Percentiles rank a stretch among this genome's conserved stretches.
phyloP scores from a whole-genome alignment of 345 rosid genomes.

The Brassica cretica region DNA sequence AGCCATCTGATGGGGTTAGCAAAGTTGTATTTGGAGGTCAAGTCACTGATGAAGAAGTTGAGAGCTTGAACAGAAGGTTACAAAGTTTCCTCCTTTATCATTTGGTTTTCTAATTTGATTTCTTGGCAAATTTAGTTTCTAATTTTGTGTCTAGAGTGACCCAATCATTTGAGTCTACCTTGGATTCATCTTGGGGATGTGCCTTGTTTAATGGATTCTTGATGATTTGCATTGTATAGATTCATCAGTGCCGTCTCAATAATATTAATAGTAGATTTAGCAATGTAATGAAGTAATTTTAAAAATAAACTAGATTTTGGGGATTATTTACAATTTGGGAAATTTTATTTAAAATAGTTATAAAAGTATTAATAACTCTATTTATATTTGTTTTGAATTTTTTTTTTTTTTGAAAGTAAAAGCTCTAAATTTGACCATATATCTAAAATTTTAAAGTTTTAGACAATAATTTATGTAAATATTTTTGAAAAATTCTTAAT shows the following conservation, averaged over 20 bases:
- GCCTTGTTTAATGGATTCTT: neutral
- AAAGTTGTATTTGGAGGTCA: slow-evolving; percentile 98
- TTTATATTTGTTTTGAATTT: neutral
- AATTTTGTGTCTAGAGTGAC: neutral
- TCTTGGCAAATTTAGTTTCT: slow-evolving; percentile 1
- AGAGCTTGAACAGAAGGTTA: slow-evolving; percentile 83
- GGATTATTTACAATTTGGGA: too few relatives aligned
- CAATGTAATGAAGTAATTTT: too few relatives aligned
- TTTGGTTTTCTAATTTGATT: neutral
- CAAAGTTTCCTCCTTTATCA: slow-evolving; percentile 31
- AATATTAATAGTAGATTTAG: too few relatives aligned
- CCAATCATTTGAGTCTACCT: neutral
- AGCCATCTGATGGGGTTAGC: slow-evolving; percentile 97
- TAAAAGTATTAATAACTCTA: neutral
- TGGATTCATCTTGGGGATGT: neutral
- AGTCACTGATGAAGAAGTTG: slow-evolving; percentile 89
- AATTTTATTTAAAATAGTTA: too few relatives aligned
- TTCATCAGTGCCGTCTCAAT: neutral
- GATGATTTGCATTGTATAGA: neutral
- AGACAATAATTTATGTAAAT: neutral
- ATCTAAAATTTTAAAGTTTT: neutral
- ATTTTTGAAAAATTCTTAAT: too few relatives aligned
- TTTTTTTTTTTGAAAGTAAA: neutral
- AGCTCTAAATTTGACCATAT: too few relatives aligned
- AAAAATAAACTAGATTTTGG: too few relatives aligned